Conservation (phyloP, 345 rosid genomes). For the Moringa oleifera region DNA sequence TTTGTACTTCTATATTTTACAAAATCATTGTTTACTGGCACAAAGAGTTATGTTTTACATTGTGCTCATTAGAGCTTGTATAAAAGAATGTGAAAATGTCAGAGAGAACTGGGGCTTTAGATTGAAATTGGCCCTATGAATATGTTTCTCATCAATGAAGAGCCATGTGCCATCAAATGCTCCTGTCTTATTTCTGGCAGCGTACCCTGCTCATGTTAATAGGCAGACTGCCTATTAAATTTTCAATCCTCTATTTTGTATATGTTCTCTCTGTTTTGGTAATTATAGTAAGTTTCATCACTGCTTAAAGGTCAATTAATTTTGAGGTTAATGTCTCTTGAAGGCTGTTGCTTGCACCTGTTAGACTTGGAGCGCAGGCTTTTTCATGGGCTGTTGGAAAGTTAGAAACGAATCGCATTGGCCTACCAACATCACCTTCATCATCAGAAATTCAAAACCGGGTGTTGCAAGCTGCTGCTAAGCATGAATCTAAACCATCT, state of each 20-base stretch:
- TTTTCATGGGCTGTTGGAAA: constrained; percentile 84
- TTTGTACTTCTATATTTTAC: too few species aligned
- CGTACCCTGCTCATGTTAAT: not conserved
- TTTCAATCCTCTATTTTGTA: not conserved
- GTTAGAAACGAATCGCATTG: constrained; percentile 70
- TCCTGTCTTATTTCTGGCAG: not conserved
- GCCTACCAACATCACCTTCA: constrained; percentile 93
- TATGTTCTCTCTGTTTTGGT: not conserved
- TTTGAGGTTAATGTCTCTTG: not conserved
- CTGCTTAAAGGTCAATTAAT: not conserved
- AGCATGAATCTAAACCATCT: constrained; percentile 85
- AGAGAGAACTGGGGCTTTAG: too few species aligned
- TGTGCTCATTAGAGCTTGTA: too few species aligned
- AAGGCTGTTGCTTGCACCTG: constrained; percentile 65
- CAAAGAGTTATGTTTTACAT: too few species aligned
- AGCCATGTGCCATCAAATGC: not conserved
- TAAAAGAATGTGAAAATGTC: too few species aligned
- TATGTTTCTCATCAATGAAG: not conserved
- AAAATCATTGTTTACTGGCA: too few species aligned
- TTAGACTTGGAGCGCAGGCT: constrained; percentile 63
- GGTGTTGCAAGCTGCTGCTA: constrained; percentile 88
- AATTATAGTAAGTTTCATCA: not conserved
- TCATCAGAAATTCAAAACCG: constrained; percentile 74
- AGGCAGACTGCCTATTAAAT: not conserved
- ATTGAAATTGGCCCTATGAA: not conserved